A percentile compares a stretch with the other conserved stretches of the same genome.
phyloP scores from a whole-genome alignment of 305 asterid species.

The Stenogyne calaminthoides region DNA sequence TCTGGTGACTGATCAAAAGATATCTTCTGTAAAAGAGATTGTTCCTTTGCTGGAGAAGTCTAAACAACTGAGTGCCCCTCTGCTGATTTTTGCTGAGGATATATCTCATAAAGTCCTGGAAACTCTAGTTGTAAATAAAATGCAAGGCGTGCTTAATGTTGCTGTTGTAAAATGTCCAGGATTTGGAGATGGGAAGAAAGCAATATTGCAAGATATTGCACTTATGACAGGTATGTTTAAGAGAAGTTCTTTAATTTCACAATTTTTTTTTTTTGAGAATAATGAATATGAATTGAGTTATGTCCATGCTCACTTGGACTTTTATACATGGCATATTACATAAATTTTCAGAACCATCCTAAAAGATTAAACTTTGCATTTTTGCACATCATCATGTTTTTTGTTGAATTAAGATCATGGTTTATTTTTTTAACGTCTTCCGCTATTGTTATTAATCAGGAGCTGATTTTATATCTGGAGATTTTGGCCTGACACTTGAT shows the following conservation, averaged over 20 bases:
- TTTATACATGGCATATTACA: not conserved
- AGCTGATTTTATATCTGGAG: slow-evolving; percentile 95
- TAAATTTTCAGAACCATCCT: slow-evolving; percentile 3
- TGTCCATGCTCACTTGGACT: slow-evolving; percentile 6
- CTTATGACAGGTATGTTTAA: slow-evolving; percentile 75
- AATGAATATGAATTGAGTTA: not conserved
- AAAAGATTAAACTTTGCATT: not conserved
- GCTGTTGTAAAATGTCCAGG: slow-evolving; percentile 94
- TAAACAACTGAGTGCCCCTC: slow-evolving; percentile 82
- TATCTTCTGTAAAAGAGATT: slow-evolving; percentile 60
- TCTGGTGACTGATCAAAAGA: slow-evolving; percentile 86
- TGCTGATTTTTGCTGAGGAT: slow-evolving; percentile 90
- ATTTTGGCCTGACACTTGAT: slow-evolving; percentile 76
- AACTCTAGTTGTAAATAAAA: slow-evolving; percentile 76
- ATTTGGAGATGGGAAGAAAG: slow-evolving; percentile 71
- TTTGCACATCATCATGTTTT: not conserved
- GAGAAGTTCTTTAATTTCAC: not conserved
- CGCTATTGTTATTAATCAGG: slow-evolving; percentile 46
- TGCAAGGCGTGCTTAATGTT: slow-evolving; percentile 67
- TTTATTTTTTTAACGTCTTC: slow-evolving; percentile 11
- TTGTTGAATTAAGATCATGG: slow-evolving; percentile 10
- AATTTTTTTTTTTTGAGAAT: no score
- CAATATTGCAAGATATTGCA: slow-evolving; percentile 90
- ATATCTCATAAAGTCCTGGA: slow-evolving; percentile 75
- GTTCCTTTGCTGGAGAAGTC: slow-evolving; percentile 92